Conservation (phyloP, 1,284 basidiomycete genomes). For the Ceratobasidium sp. region DNA sequence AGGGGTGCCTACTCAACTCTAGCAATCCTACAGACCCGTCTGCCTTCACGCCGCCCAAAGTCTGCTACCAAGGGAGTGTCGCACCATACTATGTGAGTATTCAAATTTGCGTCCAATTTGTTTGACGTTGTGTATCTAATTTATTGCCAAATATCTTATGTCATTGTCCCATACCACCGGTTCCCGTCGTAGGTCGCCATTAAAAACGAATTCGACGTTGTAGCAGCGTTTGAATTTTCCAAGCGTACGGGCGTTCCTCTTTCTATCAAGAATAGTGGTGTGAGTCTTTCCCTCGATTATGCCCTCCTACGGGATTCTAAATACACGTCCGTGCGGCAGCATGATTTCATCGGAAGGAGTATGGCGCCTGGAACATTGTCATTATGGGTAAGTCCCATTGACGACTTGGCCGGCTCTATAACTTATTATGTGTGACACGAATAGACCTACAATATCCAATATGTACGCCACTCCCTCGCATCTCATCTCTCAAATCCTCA, state of each 20-base stretch:
- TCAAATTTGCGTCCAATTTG: slow-evolving; percentile 33
- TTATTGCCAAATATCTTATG: not conserved
- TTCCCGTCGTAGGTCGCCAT: slow-evolving; percentile 61
- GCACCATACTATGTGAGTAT: slow-evolving; percentile 58
- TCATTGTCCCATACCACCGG: not conserved
- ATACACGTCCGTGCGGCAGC: not conserved
- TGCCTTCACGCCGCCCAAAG: slow-evolving; percentile 46
- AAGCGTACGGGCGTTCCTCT: slow-evolving; percentile 59
- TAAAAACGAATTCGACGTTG: slow-evolving; percentile 57
- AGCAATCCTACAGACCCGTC: not conserved
- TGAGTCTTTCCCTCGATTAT: not conserved
- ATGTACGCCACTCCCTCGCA: slow-evolving; percentile 26
- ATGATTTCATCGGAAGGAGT: slow-evolving; percentile 30
- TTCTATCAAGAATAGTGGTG: slow-evolving; percentile 65
- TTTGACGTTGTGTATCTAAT: no score
- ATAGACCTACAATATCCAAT: slow-evolving; percentile 41
- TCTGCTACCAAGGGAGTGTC: slow-evolving; percentile 60
- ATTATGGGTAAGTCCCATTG: slow-evolving; percentile 23
- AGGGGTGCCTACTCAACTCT: slow-evolving; percentile 24
- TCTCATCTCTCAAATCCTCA: not conserved
- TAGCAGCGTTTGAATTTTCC: slow-evolving; percentile 61
- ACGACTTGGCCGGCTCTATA: not conserved
- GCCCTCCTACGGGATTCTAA: not conserved
- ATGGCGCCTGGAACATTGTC: slow-evolving; percentile 22
- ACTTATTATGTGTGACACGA: slow-evolving; percentile 3